These are phyloP conservation scores for Fomitopsis pulvina DNA, from an alignment of 768 basidiomycete species.

Conservation along the genomic window DNA sequence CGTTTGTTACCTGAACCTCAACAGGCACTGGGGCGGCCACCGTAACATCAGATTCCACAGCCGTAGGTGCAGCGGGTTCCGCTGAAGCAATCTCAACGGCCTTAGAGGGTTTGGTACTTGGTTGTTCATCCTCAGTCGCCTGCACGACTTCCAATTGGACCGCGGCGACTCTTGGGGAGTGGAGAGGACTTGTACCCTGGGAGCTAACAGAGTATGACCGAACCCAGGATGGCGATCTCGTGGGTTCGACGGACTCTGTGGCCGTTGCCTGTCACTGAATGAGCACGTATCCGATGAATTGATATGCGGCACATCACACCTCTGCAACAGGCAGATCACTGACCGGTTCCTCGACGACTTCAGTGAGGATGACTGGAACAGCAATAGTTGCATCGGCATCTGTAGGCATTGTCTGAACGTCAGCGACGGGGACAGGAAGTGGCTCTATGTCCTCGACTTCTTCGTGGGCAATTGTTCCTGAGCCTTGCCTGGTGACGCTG, in stretches of 20 bases:
- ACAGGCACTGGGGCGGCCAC: background rate
- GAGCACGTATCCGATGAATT: too few relatives aligned
- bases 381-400: background rate
- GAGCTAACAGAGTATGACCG: conserved; percentile 23
- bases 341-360: background rate
- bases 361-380: conserved; percentile 1
- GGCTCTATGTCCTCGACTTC: conserved; percentile 17
- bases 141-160: background rate
- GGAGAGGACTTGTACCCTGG: conserved; percentile 17
- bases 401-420: background rate
- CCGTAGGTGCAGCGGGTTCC: background rate
- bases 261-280: too few relatives aligned
- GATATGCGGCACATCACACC: background rate
- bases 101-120: too few relatives aligned
- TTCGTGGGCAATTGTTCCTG: conserved; percentile 19
- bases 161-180: background rate
- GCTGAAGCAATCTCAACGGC: background rate
- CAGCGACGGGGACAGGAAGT: conserved; percentile 10
- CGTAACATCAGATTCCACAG: background rate
- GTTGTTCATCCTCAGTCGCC: background rate
- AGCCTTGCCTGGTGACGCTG: conserved; percentile 39
- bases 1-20: background rate
- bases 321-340: background rate
- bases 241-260: conserved; percentile 1
- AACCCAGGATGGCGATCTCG: conserved; percentile 15